Evolutionary conservation across 2,329 filamentous ascomycete species (phyloP).

Genomic region (Elsinoe australis): DNA sequence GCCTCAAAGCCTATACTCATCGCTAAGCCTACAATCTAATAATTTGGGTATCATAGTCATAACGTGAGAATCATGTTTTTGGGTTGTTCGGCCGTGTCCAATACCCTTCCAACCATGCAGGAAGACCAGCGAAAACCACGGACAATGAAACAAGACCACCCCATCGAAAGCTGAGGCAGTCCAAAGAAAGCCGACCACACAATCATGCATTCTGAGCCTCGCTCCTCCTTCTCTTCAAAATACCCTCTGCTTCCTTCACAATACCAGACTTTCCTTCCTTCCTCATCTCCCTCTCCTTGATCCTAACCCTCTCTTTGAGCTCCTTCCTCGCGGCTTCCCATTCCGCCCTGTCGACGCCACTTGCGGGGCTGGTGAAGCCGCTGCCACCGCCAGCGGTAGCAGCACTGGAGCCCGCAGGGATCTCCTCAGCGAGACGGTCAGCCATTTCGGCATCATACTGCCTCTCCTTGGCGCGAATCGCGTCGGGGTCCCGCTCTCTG

Average conservation of each 20-base stretch:
- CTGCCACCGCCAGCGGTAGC: conserved; percentile 43
- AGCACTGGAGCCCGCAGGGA: conserved; percentile 42
- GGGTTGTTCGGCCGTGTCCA: background rate
- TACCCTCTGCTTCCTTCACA: conserved; percentile 21
- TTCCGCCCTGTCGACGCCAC: conserved; percentile 18
- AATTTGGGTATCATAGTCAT: conserved; percentile 15
- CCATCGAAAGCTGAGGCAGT: no score
- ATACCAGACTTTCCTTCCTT: conserved; percentile 20
- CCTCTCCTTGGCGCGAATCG: conserved; percentile 35
- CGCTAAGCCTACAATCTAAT: conserved; percentile 12
- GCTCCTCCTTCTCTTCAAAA: conserved; percentile 3
- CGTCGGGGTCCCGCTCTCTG: conserved; percentile 36
- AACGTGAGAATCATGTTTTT: background rate
- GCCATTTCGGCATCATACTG: conserved; percentile 43
- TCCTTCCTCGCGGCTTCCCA: conserved; percentile 10
- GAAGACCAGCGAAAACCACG: background rate
- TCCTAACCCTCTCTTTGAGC: background rate
- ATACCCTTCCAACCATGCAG: background rate
- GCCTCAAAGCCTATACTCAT: no score
- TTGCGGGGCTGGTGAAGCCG: conserved; percentile 38
- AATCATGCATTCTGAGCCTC: no score
- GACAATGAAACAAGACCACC: no score
- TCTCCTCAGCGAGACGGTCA: conserved; percentile 42
- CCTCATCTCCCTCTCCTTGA: background rate
- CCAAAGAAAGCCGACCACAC: no score